Evolutionary conservation across 306 rosid genomes (phyloP), one percentile per base, ranked within the genome.

Genomic region (Urtica urens): DNA sequence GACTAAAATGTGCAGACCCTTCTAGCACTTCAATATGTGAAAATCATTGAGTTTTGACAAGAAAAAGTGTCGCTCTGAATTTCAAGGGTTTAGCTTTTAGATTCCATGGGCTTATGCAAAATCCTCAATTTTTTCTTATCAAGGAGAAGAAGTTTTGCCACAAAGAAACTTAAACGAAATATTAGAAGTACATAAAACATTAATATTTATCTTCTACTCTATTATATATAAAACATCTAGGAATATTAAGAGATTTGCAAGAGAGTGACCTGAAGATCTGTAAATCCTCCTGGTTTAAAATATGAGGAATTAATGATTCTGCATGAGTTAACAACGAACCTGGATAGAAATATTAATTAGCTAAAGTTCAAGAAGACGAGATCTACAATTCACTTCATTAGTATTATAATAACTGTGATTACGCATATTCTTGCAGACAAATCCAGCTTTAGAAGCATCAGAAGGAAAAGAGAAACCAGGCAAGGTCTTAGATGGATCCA

Each of bases 311-410:
- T 62, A 90, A 76, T 42, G 97, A 90, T 70, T 90, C 95, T 33
- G 95, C 93, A 59, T 90, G 95, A 58, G 74, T 79, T 74, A 83
- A 61, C 80, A 90, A 70, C 15, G 95, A 90, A 58, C 93, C 97
- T 90, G 58, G 77, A 84, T 37, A 68, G n/a, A n/a, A n/a, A n/a
- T n/a, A n/a, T n/a, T n/a, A n/a, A n/a, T n/a, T n/a, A n/a, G n/a
- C n/a, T n/a, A n/a, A n/a, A n/a, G n/a, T n/a, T n/a, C n/a, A n/a
- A n/a, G 58, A 62, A 39, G 54, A 52, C 28, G 18, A 53, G 30
- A 53, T 43, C 38, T 37, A 40, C 28, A 49, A 16, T 46, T 41
- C 54, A 51, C 37, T 63, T 43, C 16, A 42, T 31, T 46, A 16
- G 16, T 48, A 49, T 29, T 17, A 31, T 49, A 59, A 57, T 31